A percentile compares a stretch with the other conserved stretches of the same genome.
phyloP scores from a whole-genome alignment of 768 basidiomycete species.

The Pholiota conissans region DNA sequence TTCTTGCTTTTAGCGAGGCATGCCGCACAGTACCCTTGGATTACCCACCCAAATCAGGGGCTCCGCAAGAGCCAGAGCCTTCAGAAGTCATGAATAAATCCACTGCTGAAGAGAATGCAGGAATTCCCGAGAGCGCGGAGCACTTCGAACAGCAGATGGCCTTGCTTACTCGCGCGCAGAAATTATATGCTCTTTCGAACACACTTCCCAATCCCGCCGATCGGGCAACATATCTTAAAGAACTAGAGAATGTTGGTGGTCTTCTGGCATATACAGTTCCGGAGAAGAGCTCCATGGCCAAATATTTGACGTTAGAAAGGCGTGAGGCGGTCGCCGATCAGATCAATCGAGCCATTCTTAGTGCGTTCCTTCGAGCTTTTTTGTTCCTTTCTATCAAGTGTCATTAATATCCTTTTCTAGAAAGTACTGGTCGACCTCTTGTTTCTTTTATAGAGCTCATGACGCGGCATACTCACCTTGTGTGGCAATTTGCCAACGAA shows the following conservation, averaged over 20 bases:
- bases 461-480: constrained; percentile 61
- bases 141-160: constrained; percentile 43
- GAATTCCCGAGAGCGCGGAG: constrained; percentile 17
- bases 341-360: constrained; percentile 82
- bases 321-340: constrained; percentile 85
- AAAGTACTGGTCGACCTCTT: constrained; percentile 47
- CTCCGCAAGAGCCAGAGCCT: background rate
- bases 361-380: constrained; percentile 44
- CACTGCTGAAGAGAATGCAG: background rate
- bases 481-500: constrained; percentile 61
- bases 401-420: constrained; percentile 31
- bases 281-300: constrained; percentile 71
- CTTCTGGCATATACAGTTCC: constrained; percentile 84
- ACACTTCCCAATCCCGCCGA: constrained; percentile 56
- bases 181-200: constrained; percentile 63
- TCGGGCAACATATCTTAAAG: constrained; percentile 60
- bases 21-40: constrained; percentile 71
- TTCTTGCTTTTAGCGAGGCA: constrained; percentile 85
- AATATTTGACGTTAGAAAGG: constrained; percentile 75
- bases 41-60: constrained; percentile 28
- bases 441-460: constrained; percentile 64
- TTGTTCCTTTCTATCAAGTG: background rate
- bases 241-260: constrained; percentile 73
- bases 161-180: constrained; percentile 60
- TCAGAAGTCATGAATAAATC: background rate